phyloP scores from a whole-genome alignment of 2,329 filamentous ascomycete species.

The Macroventuria anomochaeta region DNA sequence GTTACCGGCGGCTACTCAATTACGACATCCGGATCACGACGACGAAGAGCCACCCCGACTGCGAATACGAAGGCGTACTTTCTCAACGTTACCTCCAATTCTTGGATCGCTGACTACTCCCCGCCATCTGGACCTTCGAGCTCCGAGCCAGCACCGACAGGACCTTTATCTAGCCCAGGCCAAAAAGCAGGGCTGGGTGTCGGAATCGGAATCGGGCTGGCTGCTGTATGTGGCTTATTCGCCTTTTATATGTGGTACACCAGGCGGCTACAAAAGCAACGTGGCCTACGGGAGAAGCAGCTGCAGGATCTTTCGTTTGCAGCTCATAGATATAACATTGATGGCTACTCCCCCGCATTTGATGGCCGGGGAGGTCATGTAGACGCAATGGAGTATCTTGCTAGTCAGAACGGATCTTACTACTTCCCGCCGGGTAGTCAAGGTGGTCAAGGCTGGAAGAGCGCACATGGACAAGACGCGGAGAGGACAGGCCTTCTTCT shows the following conservation, averaged over 20 bases:
- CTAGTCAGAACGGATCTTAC: conserved; percentile 35
- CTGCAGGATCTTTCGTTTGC: conserved; percentile 60
- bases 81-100: conserved; percentile 66
- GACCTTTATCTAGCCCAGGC: conserved; percentile 51
- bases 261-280: conserved; percentile 49
- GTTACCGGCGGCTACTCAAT: conserved; percentile 65
- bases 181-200: conserved; percentile 56
- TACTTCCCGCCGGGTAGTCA: conserved; percentile 33
- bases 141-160: conserved; percentile 26
- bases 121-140: conserved; percentile 49
- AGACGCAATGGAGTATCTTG: conserved; percentile 45
- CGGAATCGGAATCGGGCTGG: conserved; percentile 54
- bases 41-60: conserved; percentile 45
- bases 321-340: conserved; percentile 54
- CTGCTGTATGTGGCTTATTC: conserved; percentile 51
- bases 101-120: conserved; percentile 64
- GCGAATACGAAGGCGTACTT: conserved; percentile 60
- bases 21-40: conserved; percentile 43
- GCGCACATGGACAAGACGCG: conserved; percentile 43
- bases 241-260: conserved; percentile 57
- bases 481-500: conserved; percentile 56
- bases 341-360: conserved; percentile 46
- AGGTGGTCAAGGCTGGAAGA: conserved; percentile 43
- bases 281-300: conserved; percentile 59
- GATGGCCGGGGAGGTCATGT: conserved; percentile 51